These are phyloP conservation scores for Melampsora americana DNA, from an alignment of 1,284 basidiomycete species.

Conservation along the genomic window DNA sequence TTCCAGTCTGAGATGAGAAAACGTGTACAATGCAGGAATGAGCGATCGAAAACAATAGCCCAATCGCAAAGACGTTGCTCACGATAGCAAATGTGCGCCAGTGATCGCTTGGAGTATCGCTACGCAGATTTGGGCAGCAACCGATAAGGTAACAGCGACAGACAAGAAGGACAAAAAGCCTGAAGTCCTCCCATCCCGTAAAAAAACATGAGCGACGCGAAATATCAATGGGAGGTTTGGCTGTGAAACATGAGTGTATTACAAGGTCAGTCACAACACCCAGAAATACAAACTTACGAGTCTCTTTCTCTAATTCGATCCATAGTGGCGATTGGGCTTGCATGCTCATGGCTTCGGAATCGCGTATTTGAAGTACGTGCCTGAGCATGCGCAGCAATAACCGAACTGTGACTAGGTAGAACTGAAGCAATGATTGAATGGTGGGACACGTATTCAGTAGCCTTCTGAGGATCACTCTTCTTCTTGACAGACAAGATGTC, in stretches of 20 bases:
- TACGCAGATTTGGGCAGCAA: background rate
- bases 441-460: background rate
- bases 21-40: background rate
- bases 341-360: background rate
- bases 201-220: background rate
- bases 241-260: background rate
- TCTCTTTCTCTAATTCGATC: constrained; percentile 1
- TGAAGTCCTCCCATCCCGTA: background rate
- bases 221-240: background rate
- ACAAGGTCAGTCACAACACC: background rate
- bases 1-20: background rate
- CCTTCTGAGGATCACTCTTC: background rate
- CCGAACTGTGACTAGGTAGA: background rate
- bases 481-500: background rate
- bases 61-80: background rate
- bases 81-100: background rate
- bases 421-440: background rate
- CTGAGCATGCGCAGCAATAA: background rate
- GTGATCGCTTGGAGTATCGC: background rate
- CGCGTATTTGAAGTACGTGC: background rate
- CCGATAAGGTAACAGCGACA: background rate
- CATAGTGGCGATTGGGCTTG: background rate
- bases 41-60: background rate
- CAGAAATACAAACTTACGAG: background rate
- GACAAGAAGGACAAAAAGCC: background rate